phyloP scores from a whole-genome alignment of 805 yeast species.

The Millerozyma miso region DNA sequence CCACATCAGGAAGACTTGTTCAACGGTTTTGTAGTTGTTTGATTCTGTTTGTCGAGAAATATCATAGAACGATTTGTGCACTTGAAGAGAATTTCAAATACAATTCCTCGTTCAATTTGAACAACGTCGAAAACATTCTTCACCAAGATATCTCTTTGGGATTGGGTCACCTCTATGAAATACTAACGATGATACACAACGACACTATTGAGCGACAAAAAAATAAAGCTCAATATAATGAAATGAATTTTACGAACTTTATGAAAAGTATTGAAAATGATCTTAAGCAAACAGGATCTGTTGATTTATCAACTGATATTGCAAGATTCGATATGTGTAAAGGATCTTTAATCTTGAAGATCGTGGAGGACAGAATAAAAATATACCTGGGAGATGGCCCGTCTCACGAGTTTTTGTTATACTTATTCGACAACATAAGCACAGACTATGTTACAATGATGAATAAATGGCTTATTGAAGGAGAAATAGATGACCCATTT shows the following conservation, averaged over 20 bases:
- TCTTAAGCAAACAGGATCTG: slow-evolving; percentile 37
- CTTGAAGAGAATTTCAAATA: slow-evolving; percentile 53
- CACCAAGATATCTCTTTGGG: slow-evolving; percentile 22
- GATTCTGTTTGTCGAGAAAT: slow-evolving; percentile 17
- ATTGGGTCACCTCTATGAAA: slow-evolving; percentile 54
- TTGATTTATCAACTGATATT: slow-evolving; percentile 50
- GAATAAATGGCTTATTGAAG: slow-evolving; percentile 74
- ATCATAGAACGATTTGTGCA: slow-evolving; percentile 28
- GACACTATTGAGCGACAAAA: slow-evolving; percentile 38
- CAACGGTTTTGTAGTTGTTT: slow-evolving; percentile 70
- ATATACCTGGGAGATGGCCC: slow-evolving; percentile 61
- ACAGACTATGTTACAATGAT: slow-evolving; percentile 62
- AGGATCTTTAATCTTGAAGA: slow-evolving; percentile 71
- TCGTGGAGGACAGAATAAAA: slow-evolving; percentile 56
- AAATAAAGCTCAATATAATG: slow-evolving; percentile 9
- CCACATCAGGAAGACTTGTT: slow-evolving; percentile 62
- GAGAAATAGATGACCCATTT: slow-evolving; percentile 71
- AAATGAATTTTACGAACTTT: slow-evolving; percentile 25
- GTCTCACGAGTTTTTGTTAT: slow-evolving; percentile 48
- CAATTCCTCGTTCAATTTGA: slow-evolving; percentile 53
- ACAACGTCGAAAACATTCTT: slow-evolving; percentile 45
- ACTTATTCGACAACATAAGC: slow-evolving; percentile 57
- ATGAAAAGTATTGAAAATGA: slow-evolving; percentile 38
- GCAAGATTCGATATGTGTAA: slow-evolving; percentile 51
- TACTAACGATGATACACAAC: slow-evolving; percentile 48